These are phyloP conservation scores for Clitoria ternatea DNA, from an alignment of 306 rosid species.

Conservation along the genomic window DNA sequence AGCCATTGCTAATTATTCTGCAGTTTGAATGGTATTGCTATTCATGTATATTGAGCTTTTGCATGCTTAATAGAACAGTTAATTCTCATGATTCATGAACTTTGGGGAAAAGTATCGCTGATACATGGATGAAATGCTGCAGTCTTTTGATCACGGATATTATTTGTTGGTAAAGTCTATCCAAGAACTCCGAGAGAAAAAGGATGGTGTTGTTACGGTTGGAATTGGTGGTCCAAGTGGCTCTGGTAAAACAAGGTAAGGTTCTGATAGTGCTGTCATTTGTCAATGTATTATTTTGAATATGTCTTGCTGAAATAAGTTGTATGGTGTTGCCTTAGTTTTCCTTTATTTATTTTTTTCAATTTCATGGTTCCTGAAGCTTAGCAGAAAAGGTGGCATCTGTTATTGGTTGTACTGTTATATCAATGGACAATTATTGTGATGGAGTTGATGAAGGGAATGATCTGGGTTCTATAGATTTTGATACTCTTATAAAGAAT, in stretches of 20 bases:
- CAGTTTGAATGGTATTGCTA: not conserved
- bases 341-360: constrained; percentile 21
- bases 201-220: constrained; percentile 80
- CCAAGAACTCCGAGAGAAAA: constrained; percentile 95
- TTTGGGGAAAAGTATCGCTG: constrained; percentile 13
- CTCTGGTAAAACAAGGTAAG: constrained; percentile 99
- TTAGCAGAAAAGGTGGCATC: constrained; percentile 99
- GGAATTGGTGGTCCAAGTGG: constrained; percentile 99
- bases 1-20: not conserved
- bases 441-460: constrained; percentile 82
- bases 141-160: constrained; percentile 98
- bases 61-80: constrained; percentile 4
- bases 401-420: constrained; percentile 86
- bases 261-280: constrained; percentile 30
- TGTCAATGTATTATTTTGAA: constrained; percentile 5
- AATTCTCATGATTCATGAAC: constrained; percentile 14
- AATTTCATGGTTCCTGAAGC: constrained; percentile 61
- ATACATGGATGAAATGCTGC: constrained; percentile 43
- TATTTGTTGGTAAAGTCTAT: constrained; percentile 90
- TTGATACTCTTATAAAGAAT: constrained; percentile 69
- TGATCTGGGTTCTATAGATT: constrained; percentile 75
- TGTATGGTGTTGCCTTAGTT: constrained; percentile 24
- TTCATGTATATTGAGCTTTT: constrained; percentile 9
- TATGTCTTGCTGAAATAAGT: not conserved
- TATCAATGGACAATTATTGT: constrained; percentile 96